Base-by-base conservation (phyloP, 2,329 filamentous ascomycete genomes). In the Microascus cirrosus region DNA sequence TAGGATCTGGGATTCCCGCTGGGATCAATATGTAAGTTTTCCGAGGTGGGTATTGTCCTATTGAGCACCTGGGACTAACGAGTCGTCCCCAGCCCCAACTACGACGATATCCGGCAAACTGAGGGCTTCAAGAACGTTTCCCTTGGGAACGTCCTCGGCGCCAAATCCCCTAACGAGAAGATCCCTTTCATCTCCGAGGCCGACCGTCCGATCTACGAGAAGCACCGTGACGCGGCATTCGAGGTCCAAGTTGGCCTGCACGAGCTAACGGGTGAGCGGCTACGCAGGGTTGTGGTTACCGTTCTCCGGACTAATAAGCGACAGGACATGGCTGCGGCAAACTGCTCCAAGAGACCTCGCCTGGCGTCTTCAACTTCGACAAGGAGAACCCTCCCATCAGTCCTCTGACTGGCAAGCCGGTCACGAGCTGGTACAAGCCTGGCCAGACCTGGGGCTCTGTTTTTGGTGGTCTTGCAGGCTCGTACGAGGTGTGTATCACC, bases 221-320 rank as follows among this genome's bases (percentile, higher is more conserved):
- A 88, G 67, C 91, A 90, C 71, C 88, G 90, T 12, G 92, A 96
- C 65, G 81, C 83, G 7, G 86, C 93, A 0, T 97, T 97, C 65
- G 93, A 97, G 71, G 90, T 96, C 2, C 92, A 97, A 73, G 93
- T 99, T 54, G 93, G 92, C 25, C 85, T 97, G 22, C 93, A 97
- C 71, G 92, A 96, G 69, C 83, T 96, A 56, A 84, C 75, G 67
- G 79, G 73, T 74, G 63, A 60, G 67, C 63, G 7, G 39, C 18
- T 1, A 15, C 32, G 15, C 35, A 34, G 22, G 2, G 34, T 12
- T 5, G 13, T 32, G 35, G 4, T 20, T 15, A 57, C 36, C n/a
- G 36, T 13, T 13, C 36, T 42, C 36, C 36, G 10, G 18, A 42
- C 36, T 42, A 15, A 42, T 13, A 42, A 42, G 18, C 3, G 3